phyloP scores from a whole-genome alignment of 176 grass and related monocot species.

The Phoenix roebelenii region DNA sequence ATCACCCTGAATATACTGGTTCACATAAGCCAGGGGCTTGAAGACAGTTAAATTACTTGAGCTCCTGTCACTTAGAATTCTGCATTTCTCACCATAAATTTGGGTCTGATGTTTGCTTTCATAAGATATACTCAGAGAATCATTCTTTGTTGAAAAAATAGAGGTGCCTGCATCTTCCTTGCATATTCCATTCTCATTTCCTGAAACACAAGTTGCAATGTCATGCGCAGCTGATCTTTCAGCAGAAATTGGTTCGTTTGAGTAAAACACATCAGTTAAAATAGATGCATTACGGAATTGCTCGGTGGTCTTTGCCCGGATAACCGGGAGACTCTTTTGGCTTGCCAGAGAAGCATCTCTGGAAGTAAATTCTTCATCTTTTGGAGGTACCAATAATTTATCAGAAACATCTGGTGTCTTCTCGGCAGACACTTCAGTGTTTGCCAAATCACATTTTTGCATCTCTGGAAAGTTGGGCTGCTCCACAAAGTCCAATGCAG shows the following conservation, averaged over 20 bases:
- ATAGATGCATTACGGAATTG: slow-evolving; percentile 15
- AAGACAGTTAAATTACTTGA: slow-evolving; percentile 24
- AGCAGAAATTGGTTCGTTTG: slow-evolving; percentile 18
- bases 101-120: slow-evolving; percentile 25
- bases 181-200: slow-evolving; percentile 23
- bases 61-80: slow-evolving; percentile 32
- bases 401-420: slow-evolving; percentile 25
- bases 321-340: slow-evolving; percentile 21
- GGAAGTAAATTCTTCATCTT: slow-evolving; percentile 11
- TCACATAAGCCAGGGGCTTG: slow-evolving; percentile 76
- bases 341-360: slow-evolving; percentile 17
- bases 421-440: slow-evolving; percentile 5
- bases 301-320: slow-evolving; percentile 11
- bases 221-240: slow-evolving; percentile 22
- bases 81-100: slow-evolving; percentile 25
- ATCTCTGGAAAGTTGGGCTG: slow-evolving; percentile 15
- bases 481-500: slow-evolving; percentile 10
- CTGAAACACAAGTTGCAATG: slow-evolving; percentile 17
- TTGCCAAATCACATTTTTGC: slow-evolving; percentile 23
- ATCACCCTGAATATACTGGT: slow-evolving; percentile 83
- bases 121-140: slow-evolving; percentile 22
- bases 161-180: slow-evolving; percentile 23
- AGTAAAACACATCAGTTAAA: slow-evolving; percentile 19
- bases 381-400: slow-evolving; percentile 23
- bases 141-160: slow-evolving; percentile 18